Percentiles rank a stretch among this genome's conserved stretches.
These are phyloP conservation scores for Pythium phragmitis DNA, from an alignment of 352 stramenopile species.

Conservation along the genomic window DNA sequence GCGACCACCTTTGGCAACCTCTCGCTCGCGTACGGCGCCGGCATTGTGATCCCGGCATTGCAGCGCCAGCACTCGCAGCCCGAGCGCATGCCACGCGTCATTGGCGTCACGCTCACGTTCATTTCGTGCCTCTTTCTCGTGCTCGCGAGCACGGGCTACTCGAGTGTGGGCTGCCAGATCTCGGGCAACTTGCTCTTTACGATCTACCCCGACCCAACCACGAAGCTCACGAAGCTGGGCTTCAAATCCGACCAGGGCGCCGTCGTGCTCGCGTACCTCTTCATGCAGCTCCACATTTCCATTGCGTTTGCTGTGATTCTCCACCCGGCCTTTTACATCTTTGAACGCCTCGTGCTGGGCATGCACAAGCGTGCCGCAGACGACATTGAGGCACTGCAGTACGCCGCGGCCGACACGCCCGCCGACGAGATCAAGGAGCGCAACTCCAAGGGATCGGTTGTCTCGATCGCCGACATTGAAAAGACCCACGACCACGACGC, in stretches of 20 bases:
- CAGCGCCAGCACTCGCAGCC: conserved; percentile 24
- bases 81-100: conserved; percentile 33
- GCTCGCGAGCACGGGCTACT: conserved; percentile 46
- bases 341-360: conserved; percentile 30
- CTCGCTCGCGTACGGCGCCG: conserved; percentile 33
- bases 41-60: conserved; percentile 33
- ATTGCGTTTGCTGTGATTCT: conserved; percentile 57
- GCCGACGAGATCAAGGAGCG: conserved; percentile 12
- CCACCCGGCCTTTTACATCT: conserved; percentile 55
- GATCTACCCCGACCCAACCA: conserved; percentile 42
- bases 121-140: conserved; percentile 45
- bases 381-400: conserved; percentile 17
- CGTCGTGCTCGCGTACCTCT: conserved; percentile 32
- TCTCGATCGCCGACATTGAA: conserved; percentile 29
- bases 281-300: conserved; percentile 53
- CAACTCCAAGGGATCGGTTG: conserved; percentile 24
- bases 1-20: conserved; percentile 33
- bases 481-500: conserved; percentile 15
- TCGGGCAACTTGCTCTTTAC: conserved; percentile 63
- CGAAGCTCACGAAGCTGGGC: conserved; percentile 28
- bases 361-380: conserved; percentile 22
- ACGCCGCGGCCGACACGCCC: conserved; percentile 16
- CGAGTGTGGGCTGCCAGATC: conserved; percentile 60
- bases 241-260: conserved; percentile 33
- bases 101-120: conserved; percentile 31